These are phyloP conservation scores for Camillea tinctor DNA, from an alignment of 2,329 filamentous ascomycete genomes.

Conservation along the genomic window DNA sequence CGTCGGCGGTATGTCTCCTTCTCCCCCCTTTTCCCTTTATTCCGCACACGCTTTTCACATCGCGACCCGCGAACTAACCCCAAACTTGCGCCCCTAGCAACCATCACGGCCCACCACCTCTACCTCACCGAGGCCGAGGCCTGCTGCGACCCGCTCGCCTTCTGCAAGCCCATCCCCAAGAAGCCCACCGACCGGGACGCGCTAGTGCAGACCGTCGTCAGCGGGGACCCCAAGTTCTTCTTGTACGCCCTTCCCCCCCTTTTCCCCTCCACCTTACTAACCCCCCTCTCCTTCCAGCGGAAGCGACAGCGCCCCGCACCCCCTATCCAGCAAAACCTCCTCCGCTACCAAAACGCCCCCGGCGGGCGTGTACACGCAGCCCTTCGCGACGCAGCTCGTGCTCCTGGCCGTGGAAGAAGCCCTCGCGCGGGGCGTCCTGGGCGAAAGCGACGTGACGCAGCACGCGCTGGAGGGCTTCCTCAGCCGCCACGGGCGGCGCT, in stretches of 20 bases:
- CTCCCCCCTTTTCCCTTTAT: not conserved
- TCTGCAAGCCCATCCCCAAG: constrained; percentile 78
- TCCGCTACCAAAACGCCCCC: constrained; percentile 43
- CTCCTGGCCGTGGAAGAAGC: constrained; percentile 63
- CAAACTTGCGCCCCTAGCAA: constrained; percentile 54
- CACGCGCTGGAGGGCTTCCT: constrained; percentile 56
- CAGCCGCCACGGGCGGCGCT: constrained; percentile 49
- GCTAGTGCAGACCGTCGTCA: constrained; percentile 47
- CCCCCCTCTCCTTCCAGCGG: constrained; percentile 32
- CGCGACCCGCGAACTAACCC: no score
- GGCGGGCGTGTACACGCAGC: constrained; percentile 79
- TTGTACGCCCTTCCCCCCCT: constrained; percentile 32
- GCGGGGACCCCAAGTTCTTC: constrained; percentile 53
- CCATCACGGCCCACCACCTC: constrained; percentile 85
- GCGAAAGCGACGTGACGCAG: constrained; percentile 51
- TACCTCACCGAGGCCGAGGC: constrained; percentile 74
- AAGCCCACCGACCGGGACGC: constrained; percentile 62
- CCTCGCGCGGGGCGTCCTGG: constrained; percentile 51
- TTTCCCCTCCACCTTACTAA: not conserved
- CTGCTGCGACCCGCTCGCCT: constrained; percentile 61
- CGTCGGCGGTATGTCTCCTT: constrained; percentile 54
- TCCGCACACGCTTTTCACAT: no score
- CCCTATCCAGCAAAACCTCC: constrained; percentile 54
- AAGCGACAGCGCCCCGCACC: constrained; percentile 66
- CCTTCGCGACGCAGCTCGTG: constrained; percentile 50